These are phyloP conservation scores for Spinellus fusiger DNA, from an alignment of 192 early-diverging fungal genomes.

Conservation along the genomic window DNA sequence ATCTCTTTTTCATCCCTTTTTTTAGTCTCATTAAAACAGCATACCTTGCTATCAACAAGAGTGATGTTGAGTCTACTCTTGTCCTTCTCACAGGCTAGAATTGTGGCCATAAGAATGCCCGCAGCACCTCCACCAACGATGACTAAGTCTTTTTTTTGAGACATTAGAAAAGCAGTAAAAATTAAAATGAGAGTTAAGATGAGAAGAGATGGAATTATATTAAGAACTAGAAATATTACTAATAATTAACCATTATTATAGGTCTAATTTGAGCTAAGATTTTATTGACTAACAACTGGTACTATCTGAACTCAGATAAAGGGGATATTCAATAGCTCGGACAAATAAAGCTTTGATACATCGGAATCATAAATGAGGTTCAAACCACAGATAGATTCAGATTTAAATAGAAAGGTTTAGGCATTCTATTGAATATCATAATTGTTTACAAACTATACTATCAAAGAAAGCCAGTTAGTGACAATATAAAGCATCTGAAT, in stretches of 20 bases:
- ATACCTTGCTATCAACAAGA: slow-evolving; percentile 14
- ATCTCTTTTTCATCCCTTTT: not conserved
- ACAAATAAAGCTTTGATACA: too few species aligned
- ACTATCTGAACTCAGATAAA: too few species aligned
- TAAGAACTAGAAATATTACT: not conserved
- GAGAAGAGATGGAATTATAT: not conserved
- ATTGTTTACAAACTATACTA: too few species aligned
- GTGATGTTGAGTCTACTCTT: not conserved
- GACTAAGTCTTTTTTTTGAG: not conserved
- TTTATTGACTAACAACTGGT: too few species aligned
- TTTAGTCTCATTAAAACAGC: not conserved
- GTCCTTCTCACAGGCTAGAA: not conserved
- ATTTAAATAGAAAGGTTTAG: too few species aligned
- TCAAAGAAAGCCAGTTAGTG: too few species aligned
- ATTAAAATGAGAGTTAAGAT: not conserved
- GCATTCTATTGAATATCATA: too few species aligned
- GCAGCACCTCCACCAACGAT: slow-evolving; percentile 16
- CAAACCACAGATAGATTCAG: too few species aligned
- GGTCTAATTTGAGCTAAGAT: not conserved
- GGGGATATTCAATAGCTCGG: too few species aligned
- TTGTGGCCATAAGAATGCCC: slow-evolving; percentile 6
- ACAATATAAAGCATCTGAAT: too few species aligned
- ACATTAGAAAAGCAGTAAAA: not conserved
- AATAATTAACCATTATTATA: not conserved
- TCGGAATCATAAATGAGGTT: too few species aligned